A percentile compares a stretch with the other conserved stretches of the same genome.
phyloP scores from a whole-genome alignment of 768 basidiomycete species.

The Glaciozyma antarctica region DNA sequence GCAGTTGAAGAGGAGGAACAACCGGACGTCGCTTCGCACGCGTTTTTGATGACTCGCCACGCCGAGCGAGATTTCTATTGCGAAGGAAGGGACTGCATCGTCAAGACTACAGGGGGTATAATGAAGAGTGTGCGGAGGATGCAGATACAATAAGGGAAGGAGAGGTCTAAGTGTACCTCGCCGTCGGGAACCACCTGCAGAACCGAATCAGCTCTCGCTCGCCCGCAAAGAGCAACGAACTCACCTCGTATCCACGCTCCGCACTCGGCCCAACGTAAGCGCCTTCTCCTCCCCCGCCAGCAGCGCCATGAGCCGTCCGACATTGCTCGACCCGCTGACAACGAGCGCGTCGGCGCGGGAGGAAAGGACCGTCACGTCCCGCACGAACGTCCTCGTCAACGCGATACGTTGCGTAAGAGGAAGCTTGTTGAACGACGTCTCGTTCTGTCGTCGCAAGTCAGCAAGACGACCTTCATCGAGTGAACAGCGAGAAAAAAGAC shows the following conservation, averaged over 20 bases:
- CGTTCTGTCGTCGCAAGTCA: conserved; percentile 11
- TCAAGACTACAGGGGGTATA: too few relatives aligned
- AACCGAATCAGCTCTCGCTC: too few relatives aligned
- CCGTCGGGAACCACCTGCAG: too few relatives aligned
- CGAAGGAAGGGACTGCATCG: too few relatives aligned
- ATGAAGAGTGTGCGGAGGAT: too few relatives aligned
- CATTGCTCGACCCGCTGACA: conserved; percentile 30
- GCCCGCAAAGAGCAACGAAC: background rate
- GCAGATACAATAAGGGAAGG: too few relatives aligned
- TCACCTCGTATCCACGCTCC: conserved; percentile 27
- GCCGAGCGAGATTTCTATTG: too few relatives aligned
- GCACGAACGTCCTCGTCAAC: conserved; percentile 20
- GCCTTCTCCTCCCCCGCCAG: conserved; percentile 14
- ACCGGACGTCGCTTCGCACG: too few relatives aligned
- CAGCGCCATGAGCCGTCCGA: conserved; percentile 30
- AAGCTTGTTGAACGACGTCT: conserved; percentile 24
- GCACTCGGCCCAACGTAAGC: background rate
- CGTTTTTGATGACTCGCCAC: too few relatives aligned
- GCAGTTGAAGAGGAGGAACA: too few relatives aligned
- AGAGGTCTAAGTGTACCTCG: too few relatives aligned
- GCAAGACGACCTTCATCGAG: background rate
- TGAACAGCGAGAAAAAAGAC: background rate
- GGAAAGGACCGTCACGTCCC: conserved; percentile 31
- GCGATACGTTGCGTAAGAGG: conserved; percentile 13
- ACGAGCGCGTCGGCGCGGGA: conserved; percentile 29